Evolutionary conservation across 2,329 filamentous ascomycete species (phyloP).

Genomic region (Xylaria sp.): DNA sequence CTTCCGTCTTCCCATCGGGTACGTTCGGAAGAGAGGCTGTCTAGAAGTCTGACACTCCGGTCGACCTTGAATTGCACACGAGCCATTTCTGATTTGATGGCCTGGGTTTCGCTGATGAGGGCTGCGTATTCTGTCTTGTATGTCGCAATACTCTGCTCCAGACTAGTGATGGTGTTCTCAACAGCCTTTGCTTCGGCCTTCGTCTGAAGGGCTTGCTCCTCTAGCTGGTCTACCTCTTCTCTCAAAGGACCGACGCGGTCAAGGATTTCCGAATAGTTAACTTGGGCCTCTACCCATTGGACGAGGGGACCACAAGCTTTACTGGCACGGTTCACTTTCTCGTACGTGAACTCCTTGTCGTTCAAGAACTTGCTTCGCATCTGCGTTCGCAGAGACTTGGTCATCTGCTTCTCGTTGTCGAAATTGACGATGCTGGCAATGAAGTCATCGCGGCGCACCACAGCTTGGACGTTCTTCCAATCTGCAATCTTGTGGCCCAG

Average conservation of each 20-base stretch:
- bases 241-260: constrained; percentile 91
- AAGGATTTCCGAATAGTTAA: constrained; percentile 96
- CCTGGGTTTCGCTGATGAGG: constrained; percentile 94
- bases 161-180: constrained; percentile 78
- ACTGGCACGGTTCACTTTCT: constrained; percentile 92
- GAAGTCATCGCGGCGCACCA: constrained; percentile 92
- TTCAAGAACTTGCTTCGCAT: constrained; percentile 93
- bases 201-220: constrained; percentile 86
- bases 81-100: constrained; percentile 96
- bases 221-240: constrained; percentile 83
- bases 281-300: constrained; percentile 95
- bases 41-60: constrained; percentile 88
- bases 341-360: constrained; percentile 93
- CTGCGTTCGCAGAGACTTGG: constrained; percentile 74
- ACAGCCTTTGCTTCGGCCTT: constrained; percentile 93
- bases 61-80: constrained; percentile 98
- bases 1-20: constrained; percentile 95
- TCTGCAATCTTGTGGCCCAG: constrained; percentile 86
- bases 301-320: constrained; percentile 96
- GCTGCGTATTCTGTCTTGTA: constrained; percentile 97
- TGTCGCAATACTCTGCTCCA: constrained; percentile 88
- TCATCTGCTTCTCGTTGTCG: constrained; percentile 96
- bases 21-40: constrained; percentile 92
- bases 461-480: constrained; percentile 89
- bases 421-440: constrained; percentile 98